Evolutionary conservation across 768 basidiomycete species (phyloP), one percentile per base, ranked within the genome.

Genomic region (Asterophora parasitica): DNA sequence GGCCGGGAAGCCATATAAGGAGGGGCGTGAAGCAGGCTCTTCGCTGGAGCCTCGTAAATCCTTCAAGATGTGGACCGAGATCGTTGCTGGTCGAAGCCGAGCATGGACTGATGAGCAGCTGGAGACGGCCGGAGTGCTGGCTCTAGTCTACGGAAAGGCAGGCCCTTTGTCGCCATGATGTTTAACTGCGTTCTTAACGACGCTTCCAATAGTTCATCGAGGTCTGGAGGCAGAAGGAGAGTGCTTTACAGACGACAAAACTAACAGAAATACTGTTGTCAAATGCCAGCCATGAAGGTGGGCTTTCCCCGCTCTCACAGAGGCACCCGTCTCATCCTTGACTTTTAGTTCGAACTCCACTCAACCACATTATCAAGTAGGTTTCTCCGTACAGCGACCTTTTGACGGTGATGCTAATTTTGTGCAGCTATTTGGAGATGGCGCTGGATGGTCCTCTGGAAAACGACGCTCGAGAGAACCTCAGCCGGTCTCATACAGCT

Each of bases 351-450:
- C 79, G 85, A 19, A 88, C 85, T 3, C 85, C 87, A 6, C 58
- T 88, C 46, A 87, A 89, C 57, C 86, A 89, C 57, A 90, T 91
- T 54, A 90, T 92, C 64, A 90, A 89, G 81, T 82, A 48, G 31
- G 76, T 41, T 10, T 20, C n/a, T 40, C 23, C 15, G 27, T n/a
- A 31, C 23, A 8, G 7, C 31, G 1, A 17, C 31, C 17, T 11
- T 12, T 7, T 16, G 9, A 26, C 2, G 15, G 27, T 30, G 15
- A 39, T 13, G 27, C 52, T 28, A 28, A 11, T 20, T 35, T 27
- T 33, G 2, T 39, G 8, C 35, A 84, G 82, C 58, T 91, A 88
- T 56, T 73, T 91, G 40, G 88, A 92, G 62, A 73, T 90, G 60
- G 88, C 89, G 0, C 73, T 92, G 28, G 81, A 90, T 55, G 85